Percentiles rank a stretch among this genome's conserved stretches.
phyloP scores from a whole-genome alignment of 768 basidiomycete species.

The Rhodocollybia butyracea region DNA sequence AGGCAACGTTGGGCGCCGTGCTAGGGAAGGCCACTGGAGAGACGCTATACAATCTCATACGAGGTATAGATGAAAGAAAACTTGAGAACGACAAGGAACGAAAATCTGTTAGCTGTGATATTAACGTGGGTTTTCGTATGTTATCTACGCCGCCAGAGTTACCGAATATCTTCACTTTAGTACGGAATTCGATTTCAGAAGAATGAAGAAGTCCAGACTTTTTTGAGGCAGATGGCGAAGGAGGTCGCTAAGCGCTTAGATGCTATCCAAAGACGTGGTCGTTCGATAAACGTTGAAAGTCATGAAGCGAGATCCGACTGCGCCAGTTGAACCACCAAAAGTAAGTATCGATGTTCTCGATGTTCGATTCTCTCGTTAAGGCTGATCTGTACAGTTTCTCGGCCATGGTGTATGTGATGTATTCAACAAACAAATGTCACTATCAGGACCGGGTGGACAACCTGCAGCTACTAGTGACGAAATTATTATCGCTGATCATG shows the following conservation, averaged over 20 bases:
- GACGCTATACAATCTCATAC: conserved; percentile 77
- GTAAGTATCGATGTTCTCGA: conserved; percentile 32
- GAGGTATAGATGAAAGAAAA: conserved; percentile 79
- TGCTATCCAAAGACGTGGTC: conserved; percentile 64
- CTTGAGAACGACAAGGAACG: conserved; percentile 83
- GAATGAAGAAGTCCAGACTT: conserved; percentile 75
- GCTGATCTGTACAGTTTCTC: conserved; percentile 58
- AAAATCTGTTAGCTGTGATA: conserved; percentile 91
- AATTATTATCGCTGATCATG: conserved; percentile 67
- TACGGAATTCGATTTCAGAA: conserved; percentile 94
- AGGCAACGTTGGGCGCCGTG: conserved; percentile 60
- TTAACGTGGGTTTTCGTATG: conserved; percentile 57
- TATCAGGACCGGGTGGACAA: conserved; percentile 56
- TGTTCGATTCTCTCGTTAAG: background rate
- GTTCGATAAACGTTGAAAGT: conserved; percentile 81
- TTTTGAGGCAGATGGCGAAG: conserved; percentile 70
- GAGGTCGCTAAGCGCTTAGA: conserved; percentile 77
- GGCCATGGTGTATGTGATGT: conserved; percentile 86
- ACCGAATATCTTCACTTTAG: conserved; percentile 32
- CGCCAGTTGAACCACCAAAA: conserved; percentile 90
- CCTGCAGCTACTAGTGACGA: conserved; percentile 64
- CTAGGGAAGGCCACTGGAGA: conserved; percentile 83
- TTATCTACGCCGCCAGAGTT: background rate
- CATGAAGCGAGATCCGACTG: conserved; percentile 81
- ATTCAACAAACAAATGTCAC: conserved; percentile 69